Percentiles rank a stretch among this genome's conserved stretches.
phyloP scores from a whole-genome alignment of 495 filamentous ascomycete genomes.

The Trichoderma erinaceum region DNA sequence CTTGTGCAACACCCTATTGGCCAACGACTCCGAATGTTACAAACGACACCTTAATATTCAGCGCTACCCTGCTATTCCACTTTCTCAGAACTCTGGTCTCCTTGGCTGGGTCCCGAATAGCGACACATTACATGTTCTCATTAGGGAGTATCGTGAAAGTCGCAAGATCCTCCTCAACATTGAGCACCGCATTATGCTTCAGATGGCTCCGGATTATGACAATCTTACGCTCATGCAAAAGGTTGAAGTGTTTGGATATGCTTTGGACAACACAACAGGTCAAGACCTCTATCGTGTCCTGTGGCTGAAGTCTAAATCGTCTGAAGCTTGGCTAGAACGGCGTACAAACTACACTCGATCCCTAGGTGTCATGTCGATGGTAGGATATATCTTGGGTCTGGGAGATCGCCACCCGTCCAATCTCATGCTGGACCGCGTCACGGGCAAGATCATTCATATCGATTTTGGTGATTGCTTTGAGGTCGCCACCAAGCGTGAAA shows the following conservation, averaged over 20 bases:
- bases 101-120: conserved; percentile 97
- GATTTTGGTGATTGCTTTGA: conserved; percentile 99
- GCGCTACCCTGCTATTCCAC: conserved; percentile 85
- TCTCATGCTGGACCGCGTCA: conserved; percentile 90
- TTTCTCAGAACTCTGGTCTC: conserved; percentile 92
- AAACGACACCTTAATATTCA: conserved; percentile 96
- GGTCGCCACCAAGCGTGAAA: conserved; percentile 98
- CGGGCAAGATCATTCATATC: conserved; percentile 93
- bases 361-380: conserved; percentile 99
- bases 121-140: conserved; percentile 91
- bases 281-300: conserved; percentile 97
- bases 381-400: conserved; percentile 94
- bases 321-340: conserved; percentile 93
- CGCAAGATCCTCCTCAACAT: conserved; percentile 97
- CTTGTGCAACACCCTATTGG: conserved; percentile 86
- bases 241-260: conserved; percentile 98
- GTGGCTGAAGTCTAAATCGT: conserved; percentile 97
- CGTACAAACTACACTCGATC: conserved; percentile 97
- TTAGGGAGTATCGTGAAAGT: conserved; percentile 94
- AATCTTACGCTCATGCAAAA: conserved; percentile 99
- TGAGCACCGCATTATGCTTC: conserved; percentile 98
- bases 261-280: conserved; percentile 96
- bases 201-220: conserved; percentile 99
- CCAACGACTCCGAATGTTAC: conserved; percentile 89
- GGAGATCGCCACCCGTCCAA: conserved; percentile 97